Conservation (phyloP, 331 rosid species). For the Spiraea crenata region DNA sequence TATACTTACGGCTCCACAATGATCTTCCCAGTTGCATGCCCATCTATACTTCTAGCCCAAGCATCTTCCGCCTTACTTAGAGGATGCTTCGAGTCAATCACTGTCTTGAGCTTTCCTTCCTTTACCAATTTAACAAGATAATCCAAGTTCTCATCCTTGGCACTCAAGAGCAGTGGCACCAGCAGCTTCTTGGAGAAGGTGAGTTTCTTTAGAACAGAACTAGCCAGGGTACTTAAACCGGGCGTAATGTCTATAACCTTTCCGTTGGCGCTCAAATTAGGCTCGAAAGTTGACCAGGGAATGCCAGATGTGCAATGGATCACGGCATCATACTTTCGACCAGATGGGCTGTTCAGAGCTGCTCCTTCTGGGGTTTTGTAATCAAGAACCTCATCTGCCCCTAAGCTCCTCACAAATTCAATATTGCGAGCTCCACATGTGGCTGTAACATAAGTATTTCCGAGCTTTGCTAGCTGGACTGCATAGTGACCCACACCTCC, state of each 20-base stretch:
- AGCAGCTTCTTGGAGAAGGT: constrained; percentile 38
- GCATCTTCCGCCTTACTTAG: constrained; percentile 67
- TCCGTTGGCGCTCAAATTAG: constrained; percentile 53
- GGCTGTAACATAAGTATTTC: constrained; percentile 56
- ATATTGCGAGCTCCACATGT: constrained; percentile 75
- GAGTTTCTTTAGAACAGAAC: constrained; percentile 19
- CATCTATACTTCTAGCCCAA: constrained; percentile 76
- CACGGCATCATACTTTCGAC: constrained; percentile 62
- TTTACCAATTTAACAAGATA: constrained; percentile 46
- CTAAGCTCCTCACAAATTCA: constrained; percentile 35
- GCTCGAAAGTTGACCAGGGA: constrained; percentile 70
- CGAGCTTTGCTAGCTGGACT: constrained; percentile 36
- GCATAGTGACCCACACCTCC: constrained; percentile 41
- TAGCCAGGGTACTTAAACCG: neutral
- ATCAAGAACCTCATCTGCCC: constrained; percentile 38
- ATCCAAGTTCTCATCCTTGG: constrained; percentile 23
- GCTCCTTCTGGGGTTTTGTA: constrained; percentile 67
- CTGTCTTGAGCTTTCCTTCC: constrained; percentile 66
- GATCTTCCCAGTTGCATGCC: constrained; percentile 84
- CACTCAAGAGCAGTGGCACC: constrained; percentile 10
- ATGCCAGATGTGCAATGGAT: constrained; percentile 52
- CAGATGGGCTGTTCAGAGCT: constrained; percentile 72
- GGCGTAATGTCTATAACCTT: constrained; percentile 46
- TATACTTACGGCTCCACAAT: constrained; percentile 44
- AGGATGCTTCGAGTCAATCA: constrained; percentile 62